Conservation (phyloP, 805 yeast genomes). For the Nakazawaea wickerhamii region DNA sequence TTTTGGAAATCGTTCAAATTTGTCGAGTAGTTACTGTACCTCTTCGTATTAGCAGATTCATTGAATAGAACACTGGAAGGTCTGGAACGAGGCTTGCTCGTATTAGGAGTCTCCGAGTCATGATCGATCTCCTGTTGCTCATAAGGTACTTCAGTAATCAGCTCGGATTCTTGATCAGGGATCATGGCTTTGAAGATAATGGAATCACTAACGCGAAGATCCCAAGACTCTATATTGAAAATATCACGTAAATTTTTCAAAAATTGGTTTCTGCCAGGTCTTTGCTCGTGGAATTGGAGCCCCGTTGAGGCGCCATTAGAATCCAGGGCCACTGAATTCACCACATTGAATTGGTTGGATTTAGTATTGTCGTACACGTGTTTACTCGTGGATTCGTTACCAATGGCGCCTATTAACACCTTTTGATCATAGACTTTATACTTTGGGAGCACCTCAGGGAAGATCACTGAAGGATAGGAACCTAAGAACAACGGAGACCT, state of each 20-base stretch:
- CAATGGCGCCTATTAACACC: constrained; percentile 51
- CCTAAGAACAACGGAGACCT: constrained; percentile 58
- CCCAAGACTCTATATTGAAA: constrained; percentile 53
- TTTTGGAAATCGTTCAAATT: constrained; percentile 23
- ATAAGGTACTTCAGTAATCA: constrained; percentile 20
- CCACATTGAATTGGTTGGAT: constrained; percentile 15
- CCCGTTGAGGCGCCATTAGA: not conserved
- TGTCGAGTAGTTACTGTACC: constrained; percentile 30
- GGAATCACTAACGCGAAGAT: constrained; percentile 50
- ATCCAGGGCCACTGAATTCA: constrained; percentile 9
- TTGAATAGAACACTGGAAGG: constrained; percentile 29
- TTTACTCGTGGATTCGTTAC: constrained; percentile 22
- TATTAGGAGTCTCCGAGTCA: constrained; percentile 1
- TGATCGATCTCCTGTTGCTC: not conserved
- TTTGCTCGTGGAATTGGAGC: constrained; percentile 1
- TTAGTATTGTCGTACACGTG: constrained; percentile 15
- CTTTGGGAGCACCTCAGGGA: constrained; percentile 49
- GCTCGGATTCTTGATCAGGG: constrained; percentile 27
- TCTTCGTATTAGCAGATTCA: constrained; percentile 25
- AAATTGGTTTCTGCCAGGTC: constrained; percentile 37
- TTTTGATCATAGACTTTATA: constrained; percentile 53
- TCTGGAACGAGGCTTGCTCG: constrained; percentile 18
- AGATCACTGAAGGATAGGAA: constrained; percentile 58
- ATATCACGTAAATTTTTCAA: constrained; percentile 56
- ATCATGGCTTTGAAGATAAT: constrained; percentile 54